A percentile compares a stretch with the other conserved stretches of the same genome.
Conservation (phyloP, 306 rosid species). For the Vicia faba region DNA sequence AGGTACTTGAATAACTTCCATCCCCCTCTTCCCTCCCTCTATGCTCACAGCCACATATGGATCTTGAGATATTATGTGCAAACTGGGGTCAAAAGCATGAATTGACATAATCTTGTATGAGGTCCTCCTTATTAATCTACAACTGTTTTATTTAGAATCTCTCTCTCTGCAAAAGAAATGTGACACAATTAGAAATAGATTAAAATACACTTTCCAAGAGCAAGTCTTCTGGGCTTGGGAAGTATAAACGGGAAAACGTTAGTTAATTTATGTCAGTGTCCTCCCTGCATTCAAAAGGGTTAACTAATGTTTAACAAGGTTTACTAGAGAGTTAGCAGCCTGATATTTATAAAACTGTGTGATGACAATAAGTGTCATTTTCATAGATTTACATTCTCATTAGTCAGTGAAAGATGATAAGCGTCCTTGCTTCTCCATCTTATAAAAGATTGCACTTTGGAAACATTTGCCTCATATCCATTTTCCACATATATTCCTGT, state of each 20-base stretch:
- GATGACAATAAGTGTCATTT: background rate
- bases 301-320: slow-evolving; percentile 12
- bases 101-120: slow-evolving; percentile 18
- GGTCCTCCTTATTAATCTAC: slow-evolving; percentile 20
- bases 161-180: slow-evolving; percentile 5
- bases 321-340: slow-evolving; percentile 2
- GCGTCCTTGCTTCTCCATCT: slow-evolving; percentile 7
- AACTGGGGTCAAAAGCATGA: slow-evolving; percentile 12
- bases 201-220: background rate
- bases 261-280: background rate
- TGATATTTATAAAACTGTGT: slow-evolving; percentile 18
- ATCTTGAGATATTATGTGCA: background rate
- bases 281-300: slow-evolving; percentile 9
- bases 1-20: slow-evolving; percentile 57
- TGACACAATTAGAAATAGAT: background rate
- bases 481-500: slow-evolving; percentile 12
- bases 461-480: background rate
- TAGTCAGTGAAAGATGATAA: slow-evolving; percentile 13
- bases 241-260: slow-evolving; percentile 8
- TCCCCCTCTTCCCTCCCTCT: background rate
- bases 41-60: background rate
- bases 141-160: slow-evolving; percentile 13
- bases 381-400: slow-evolving; percentile 12
- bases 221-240: slow-evolving; percentile 9
- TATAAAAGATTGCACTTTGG: background rate